phyloP scores from a whole-genome alignment of 1,284 basidiomycete species.

The Rugosomyces carneus region DNA sequence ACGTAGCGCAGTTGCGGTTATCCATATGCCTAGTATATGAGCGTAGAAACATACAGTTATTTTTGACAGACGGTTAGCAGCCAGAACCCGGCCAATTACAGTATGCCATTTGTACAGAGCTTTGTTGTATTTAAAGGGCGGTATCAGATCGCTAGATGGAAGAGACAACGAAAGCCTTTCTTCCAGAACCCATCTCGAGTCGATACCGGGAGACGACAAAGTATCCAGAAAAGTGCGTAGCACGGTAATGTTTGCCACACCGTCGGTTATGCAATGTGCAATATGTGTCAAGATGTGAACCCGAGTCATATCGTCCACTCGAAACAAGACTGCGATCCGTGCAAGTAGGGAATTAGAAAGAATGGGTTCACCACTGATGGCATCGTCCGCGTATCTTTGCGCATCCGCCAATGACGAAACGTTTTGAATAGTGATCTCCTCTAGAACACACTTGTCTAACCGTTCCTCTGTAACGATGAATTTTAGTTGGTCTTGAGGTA shows the following conservation, averaged over 20 bases:
- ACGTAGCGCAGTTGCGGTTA: neutral
- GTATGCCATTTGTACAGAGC: conserved; percentile 42
- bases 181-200: conserved; percentile 22
- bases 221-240: conserved; percentile 40
- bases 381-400: conserved; percentile 21
- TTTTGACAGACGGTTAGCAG: conserved; percentile 25
- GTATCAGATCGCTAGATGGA: conserved; percentile 32
- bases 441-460: conserved; percentile 23
- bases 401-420: conserved; percentile 29
- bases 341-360: conserved; percentile 34
- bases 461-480: conserved; percentile 35
- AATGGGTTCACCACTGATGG: conserved; percentile 27
- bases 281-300: conserved; percentile 38
- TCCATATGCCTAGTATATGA: neutral
- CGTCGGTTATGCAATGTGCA: conserved; percentile 45
- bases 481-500: conserved; percentile 22
- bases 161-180: conserved; percentile 37
- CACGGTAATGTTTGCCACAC: conserved; percentile 36
- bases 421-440: conserved; percentile 30
- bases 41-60: conserved; percentile 25
- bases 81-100: conserved; percentile 38
- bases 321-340: conserved; percentile 31
- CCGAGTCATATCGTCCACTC: conserved; percentile 24
- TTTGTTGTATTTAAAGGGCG: conserved; percentile 24
- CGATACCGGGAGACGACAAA: conserved; percentile 24